phyloP scores from a whole-genome alignment of 306 rosid species.

The Cucurbita maxima region DNA sequence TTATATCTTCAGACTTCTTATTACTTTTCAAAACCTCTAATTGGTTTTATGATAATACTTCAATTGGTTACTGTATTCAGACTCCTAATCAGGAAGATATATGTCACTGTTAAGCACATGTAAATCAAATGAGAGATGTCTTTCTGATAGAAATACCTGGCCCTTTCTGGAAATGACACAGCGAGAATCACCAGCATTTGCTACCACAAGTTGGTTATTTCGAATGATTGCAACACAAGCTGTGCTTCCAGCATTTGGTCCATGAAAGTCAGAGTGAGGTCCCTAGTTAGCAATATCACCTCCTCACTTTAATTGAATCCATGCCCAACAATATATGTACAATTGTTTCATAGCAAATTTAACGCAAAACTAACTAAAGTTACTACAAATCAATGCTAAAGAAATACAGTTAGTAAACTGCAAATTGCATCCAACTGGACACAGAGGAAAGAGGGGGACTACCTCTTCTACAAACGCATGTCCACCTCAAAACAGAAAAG shows the following conservation, averaged over 20 bases:
- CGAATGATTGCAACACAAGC: constrained; percentile 77
- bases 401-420: neutral
- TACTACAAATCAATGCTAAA: neutral
- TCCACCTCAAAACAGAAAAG: constrained; percentile 12
- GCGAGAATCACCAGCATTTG: constrained; percentile 97
- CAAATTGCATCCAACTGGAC: neutral
- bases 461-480: constrained; percentile 8
- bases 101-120: neutral
- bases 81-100: neutral
- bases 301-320: constrained; percentile 14
- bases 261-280: constrained; percentile 82
- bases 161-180: constrained; percentile 84
- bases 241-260: constrained; percentile 83
- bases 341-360: neutral
- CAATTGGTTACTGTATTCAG: neutral
- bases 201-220: constrained; percentile 60
- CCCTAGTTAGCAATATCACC: constrained; percentile 47
- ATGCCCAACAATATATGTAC: neutral
- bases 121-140: neutral
- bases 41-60: neutral
- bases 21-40: neutral
- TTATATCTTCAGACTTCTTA: neutral
- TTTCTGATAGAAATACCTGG: constrained; percentile 35
- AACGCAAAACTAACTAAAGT: neutral
- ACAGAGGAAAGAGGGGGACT: constrained; percentile 4